Evolutionary conservation across 129 eudicot genomes (phyloP), one percentile per base, ranked within the genome.

Genomic region (Ambrosia trifida): DNA sequence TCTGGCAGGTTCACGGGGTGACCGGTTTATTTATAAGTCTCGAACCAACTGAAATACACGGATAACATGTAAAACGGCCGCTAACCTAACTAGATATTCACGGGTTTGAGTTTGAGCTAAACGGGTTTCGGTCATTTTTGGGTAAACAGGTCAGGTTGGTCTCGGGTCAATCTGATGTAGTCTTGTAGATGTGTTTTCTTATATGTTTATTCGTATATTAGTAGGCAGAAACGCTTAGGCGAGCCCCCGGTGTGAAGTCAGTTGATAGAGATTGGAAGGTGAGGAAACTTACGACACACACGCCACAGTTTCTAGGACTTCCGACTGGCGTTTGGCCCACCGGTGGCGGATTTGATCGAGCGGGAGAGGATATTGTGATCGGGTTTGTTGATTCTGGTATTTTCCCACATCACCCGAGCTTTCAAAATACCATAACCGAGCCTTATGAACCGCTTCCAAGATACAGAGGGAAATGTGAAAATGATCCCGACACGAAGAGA

Each of bases 281-380:
- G 77, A 86, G 80, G 68, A 87, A 84, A 80, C 91, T 94, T 17
- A 94, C 99, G 36, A 94, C 99, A 19, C 99, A 94, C 78, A 94
- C 99, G 4, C 99, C 99, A 46, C 86, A 94, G 51, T 94, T 94
- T 76, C 72, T 94, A 79, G 99, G 99, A 54, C 96, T 94, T 72
- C 99, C 97, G 14, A 94, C 99, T 10, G 99, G 96, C 56, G 99
- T 94, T 20, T 94, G 99, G 99, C 96, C 99, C 3, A 94, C 96
- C 2, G 96, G 97, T 31, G 99, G 99, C 44, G 99, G 99, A 32
- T 86, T 78, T 69, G 97, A 94, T 70, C 80, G 89, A 69, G 99
- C 99, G 2, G 99, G 99, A 66, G 99, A 94, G 77, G 86, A 87
- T 75, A 86, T 94, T 28, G 93, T 94, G n/a, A 94, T 94, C n/a